Evolutionary conservation across 805 yeast species (phyloP).

Genomic region (Sugiyamaella floridensis): DNA sequence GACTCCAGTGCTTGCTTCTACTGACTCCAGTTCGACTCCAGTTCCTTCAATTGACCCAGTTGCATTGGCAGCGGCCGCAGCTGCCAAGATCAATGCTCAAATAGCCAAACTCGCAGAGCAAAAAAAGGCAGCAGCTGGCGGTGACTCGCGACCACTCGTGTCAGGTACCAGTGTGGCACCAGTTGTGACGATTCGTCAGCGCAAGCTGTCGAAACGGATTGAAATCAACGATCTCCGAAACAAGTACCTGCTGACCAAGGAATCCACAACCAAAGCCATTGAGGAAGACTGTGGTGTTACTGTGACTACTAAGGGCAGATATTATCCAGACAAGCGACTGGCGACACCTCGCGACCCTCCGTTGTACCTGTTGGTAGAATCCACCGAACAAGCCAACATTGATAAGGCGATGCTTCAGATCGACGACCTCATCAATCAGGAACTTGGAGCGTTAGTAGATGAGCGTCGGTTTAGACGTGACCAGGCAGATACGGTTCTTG

Average conservation of each 20-base stretch:
- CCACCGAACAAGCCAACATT: slow-evolving; percentile 37
- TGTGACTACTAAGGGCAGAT: slow-evolving; percentile 30
- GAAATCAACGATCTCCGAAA: slow-evolving; percentile 32
- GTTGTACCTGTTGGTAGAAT: slow-evolving; percentile 48
- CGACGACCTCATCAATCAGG: slow-evolving; percentile 39
- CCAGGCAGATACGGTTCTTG: slow-evolving; percentile 9
- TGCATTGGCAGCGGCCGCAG: slow-evolving; percentile 28
- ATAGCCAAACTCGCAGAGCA: slow-evolving; percentile 14
- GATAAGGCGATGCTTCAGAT: slow-evolving; percentile 64
- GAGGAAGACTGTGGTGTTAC: slow-evolving; percentile 26
- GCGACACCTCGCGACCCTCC: slow-evolving; percentile 30
- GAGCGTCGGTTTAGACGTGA: slow-evolving; percentile 24
- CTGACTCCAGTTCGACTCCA: slow-evolving; percentile 1
- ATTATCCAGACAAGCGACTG: slow-evolving; percentile 29
- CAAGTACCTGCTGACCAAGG: slow-evolving; percentile 32
- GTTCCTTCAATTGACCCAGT: slow-evolving; percentile 22
- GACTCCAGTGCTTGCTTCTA: not conserved
- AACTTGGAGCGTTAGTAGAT: slow-evolving; percentile 25
- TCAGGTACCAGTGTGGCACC: slow-evolving; percentile 1
- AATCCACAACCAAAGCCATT: slow-evolving; percentile 27
- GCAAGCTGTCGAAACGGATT: slow-evolving; percentile 21
- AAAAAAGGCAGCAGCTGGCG: not conserved
- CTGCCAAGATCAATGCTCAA: slow-evolving; percentile 30
- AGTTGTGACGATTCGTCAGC: slow-evolving; percentile 4
- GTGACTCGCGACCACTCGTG: not conserved